Conservation (phyloP, 2,329 filamentous ascomycete genomes). For the Simplicillium sp. region DNA sequence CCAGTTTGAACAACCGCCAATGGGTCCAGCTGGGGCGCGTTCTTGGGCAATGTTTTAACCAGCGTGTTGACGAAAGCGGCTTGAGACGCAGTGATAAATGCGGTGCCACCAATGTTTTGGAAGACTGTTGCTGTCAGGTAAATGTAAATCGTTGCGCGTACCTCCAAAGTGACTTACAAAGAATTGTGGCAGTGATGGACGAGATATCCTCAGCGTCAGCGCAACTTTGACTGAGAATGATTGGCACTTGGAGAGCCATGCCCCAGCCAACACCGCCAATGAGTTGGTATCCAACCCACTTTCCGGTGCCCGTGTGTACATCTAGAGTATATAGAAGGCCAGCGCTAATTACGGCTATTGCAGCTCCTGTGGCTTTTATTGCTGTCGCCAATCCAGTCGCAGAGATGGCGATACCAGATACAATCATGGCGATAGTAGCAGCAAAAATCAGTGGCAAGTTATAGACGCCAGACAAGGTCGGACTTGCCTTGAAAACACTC, state of each 20-base stretch:
- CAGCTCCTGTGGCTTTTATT: constrained; percentile 30
- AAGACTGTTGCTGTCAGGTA: no score
- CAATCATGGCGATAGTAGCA: constrained; percentile 37
- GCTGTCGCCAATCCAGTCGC: constrained; percentile 30
- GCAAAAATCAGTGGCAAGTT: constrained; percentile 42
- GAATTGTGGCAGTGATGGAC: no score
- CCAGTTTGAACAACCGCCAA: no score
- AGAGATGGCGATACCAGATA: constrained; percentile 31
- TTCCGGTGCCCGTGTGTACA: constrained; percentile 31
- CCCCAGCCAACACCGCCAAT: constrained; percentile 44
- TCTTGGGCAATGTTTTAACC: no score
- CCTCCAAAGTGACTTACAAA: no score
- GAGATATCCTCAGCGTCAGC: no score
- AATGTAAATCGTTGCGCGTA: no score
- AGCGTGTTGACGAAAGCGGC: no score
- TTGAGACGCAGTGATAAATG: no score
- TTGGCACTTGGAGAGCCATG: constrained; percentile 35
- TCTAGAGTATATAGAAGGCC: constrained; percentile 46
- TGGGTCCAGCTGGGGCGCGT: no score
- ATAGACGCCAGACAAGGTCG: constrained; percentile 44
- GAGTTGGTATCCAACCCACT: constrained; percentile 52
- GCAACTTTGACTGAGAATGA: constrained; percentile 15
- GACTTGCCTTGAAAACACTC: constrained; percentile 40
- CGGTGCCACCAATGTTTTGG: no score
- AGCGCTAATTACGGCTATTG: constrained; percentile 33